A percentile compares a stretch with the other conserved stretches of the same genome.
These are phyloP conservation scores for Phialophora expanda DNA, from an alignment of 2,329 filamentous ascomycete genomes.

Conservation along the genomic window DNA sequence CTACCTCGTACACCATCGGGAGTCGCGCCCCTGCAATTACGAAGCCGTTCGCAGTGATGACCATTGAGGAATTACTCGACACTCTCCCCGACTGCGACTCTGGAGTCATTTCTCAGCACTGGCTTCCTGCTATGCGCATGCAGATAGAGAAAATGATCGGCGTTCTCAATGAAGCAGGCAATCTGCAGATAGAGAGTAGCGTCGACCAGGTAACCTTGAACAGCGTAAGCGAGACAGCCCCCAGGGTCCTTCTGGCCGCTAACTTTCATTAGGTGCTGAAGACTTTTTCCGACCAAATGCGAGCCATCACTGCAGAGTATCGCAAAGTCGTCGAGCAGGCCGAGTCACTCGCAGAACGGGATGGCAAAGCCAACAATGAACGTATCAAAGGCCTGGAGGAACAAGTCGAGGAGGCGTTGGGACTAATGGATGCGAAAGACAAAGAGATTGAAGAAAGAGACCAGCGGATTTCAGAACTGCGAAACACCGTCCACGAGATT, in stretches of 20 bases:
- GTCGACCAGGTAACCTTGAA: conserved; percentile 24
- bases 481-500: conserved; percentile 29
- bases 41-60: conserved; percentile 33
- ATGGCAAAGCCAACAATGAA: conserved; percentile 21
- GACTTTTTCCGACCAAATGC: conserved; percentile 24
- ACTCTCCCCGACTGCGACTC: conserved; percentile 23
- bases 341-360: conserved; percentile 33
- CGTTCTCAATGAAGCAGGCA: conserved; percentile 28
- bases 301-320: conserved; percentile 28
- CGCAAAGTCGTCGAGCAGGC: conserved; percentile 32
- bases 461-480: conserved; percentile 25
- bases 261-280: conserved; percentile 28
- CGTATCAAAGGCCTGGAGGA: conserved; percentile 30
- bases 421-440: conserved; percentile 27
- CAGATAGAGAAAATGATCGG: conserved; percentile 27
- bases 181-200: conserved; percentile 25
- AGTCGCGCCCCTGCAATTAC: conserved; percentile 23
- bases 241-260: conserved; percentile 4
- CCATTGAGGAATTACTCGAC: conserved; percentile 32
- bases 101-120: conserved; percentile 22
- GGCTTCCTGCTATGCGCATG: conserved; percentile 32
- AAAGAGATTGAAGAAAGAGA: conserved; percentile 27
- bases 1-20: conserved; percentile 23
- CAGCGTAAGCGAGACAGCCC: conserved; percentile 6
- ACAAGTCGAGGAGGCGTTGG: conserved; percentile 22